Evolutionary conservation across 345 rosid species (phyloP).

Genomic region (Conringia planisiliqua): DNA sequence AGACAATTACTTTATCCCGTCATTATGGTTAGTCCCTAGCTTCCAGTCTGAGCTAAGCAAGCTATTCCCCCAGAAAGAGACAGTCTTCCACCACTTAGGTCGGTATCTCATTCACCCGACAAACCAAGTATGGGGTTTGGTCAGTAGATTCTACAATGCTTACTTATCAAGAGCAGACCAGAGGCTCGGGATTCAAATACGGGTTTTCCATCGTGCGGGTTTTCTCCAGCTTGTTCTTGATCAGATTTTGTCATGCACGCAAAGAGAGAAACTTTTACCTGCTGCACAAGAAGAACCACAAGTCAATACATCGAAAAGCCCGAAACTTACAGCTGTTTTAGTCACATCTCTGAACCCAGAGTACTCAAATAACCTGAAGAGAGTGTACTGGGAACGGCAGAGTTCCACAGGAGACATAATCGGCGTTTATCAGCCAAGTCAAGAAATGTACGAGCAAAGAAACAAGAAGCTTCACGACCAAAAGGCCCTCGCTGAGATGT

Average conservation of each 20-base stretch:
- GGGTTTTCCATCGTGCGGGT: not conserved
- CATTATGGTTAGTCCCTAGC: no score
- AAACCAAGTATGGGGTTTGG: conserved; percentile 35
- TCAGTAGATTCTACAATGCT: conserved; percentile 17
- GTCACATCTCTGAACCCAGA: conserved; percentile 32
- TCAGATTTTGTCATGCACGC: conserved; percentile 25
- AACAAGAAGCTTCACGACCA: conserved; percentile 23
- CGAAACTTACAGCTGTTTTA: conserved; percentile 28
- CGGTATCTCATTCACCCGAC: conserved; percentile 39
- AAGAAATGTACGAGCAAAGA: conserved; percentile 16
- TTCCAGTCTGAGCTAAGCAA: no score
- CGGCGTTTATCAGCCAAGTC: conserved; percentile 29
- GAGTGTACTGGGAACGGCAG: not conserved
- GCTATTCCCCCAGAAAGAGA: conserved; percentile 21
- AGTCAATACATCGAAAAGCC: not conserved
- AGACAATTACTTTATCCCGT: no score
- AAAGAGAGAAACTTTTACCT: conserved; percentile 29
- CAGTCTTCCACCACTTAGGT: conserved; percentile 31
- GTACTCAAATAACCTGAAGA: conserved; percentile 16
- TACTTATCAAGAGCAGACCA: conserved; percentile 33
- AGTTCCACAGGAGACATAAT: conserved; percentile 26
- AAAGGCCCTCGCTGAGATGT: conserved; percentile 35
- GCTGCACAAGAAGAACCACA: not conserved
- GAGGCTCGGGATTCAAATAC: conserved; percentile 33
- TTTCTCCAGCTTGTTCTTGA: conserved; percentile 16